Conservation (phyloP, 2,329 filamentous ascomycete species). For the Trichoderma citrinoviride region DNA sequence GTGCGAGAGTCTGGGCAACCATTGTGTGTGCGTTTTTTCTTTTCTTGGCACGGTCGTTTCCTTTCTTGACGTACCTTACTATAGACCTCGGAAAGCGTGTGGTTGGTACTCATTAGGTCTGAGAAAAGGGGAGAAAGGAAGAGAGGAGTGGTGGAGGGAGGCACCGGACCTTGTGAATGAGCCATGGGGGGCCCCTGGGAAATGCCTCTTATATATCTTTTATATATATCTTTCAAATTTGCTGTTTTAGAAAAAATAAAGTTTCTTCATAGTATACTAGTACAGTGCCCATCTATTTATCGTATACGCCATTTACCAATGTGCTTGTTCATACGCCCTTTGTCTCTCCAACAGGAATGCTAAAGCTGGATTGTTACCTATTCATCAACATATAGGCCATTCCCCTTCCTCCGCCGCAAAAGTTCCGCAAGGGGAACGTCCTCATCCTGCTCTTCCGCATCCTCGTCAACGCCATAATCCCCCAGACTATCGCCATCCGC, state of each 20-base stretch:
- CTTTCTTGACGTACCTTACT: not conserved
- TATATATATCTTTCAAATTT: conserved; percentile 6
- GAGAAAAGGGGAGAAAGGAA: not conserved
- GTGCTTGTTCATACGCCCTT: conserved; percentile 23
- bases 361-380: not conserved
- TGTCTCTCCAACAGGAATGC: conserved; percentile 7
- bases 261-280: not conserved
- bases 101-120: not conserved
- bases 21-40: not conserved
- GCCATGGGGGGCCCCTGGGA: not conserved
- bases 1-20: conserved; percentile 11
- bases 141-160: not conserved
- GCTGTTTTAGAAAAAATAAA: conserved; percentile 10
- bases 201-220: conserved; percentile 8
- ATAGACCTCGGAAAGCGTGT: conserved; percentile 13
- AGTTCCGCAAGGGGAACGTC: conserved; percentile 70
- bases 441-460: conserved; percentile 55
- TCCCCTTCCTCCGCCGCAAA: conserved; percentile 53
- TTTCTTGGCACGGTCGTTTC: too few relatives aligned
- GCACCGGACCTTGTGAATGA: not conserved
- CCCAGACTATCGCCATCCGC: conserved; percentile 69
- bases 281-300: not conserved
- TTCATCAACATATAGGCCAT: not conserved
- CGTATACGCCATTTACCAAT: not conserved
- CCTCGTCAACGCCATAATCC: conserved; percentile 79